Conservation (phyloP, 1,139 yeast species). For the Wickerhamomyces sp. region DNA sequence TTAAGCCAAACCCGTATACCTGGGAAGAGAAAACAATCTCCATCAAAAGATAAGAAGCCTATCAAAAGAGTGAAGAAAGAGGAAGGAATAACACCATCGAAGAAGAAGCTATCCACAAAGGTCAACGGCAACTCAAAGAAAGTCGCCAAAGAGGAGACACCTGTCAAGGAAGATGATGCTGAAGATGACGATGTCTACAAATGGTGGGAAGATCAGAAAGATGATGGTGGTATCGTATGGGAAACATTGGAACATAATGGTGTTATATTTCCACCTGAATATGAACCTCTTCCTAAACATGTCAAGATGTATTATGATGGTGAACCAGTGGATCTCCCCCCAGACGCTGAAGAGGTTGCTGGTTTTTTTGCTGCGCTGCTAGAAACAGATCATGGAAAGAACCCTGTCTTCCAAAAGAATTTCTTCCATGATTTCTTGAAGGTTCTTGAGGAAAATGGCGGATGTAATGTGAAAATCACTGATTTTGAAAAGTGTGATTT, state of each 20-base stretch:
- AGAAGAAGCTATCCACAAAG: no score
- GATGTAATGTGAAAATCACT: conserved; percentile 50
- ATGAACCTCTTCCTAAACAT: conserved; percentile 79
- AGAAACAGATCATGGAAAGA: conserved; percentile 83
- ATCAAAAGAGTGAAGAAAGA: conserved; percentile 3
- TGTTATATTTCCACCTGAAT: conserved; percentile 88
- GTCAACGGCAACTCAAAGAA: conserved; percentile 2
- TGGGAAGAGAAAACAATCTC: conserved; percentile 5
- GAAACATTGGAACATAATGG: conserved; percentile 81
- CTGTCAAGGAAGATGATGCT: conserved; percentile 32
- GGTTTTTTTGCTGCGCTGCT: conserved; percentile 90
- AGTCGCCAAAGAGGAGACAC: conserved; percentile 11
- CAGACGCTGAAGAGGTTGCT: conserved; percentile 92
- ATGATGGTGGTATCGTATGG: conserved; percentile 83
- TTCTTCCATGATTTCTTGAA: conserved; percentile 74
- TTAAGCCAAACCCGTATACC: conserved; percentile 3
- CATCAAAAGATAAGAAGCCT: conserved; percentile 4
- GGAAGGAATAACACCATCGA: not conserved
- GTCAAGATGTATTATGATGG: conserved; percentile 76
- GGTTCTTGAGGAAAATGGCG: conserved; percentile 68
- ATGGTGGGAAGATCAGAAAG: conserved; percentile 84
- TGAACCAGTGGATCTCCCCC: conserved; percentile 65
- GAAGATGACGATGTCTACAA: conserved; percentile 63
- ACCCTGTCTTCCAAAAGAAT: conserved; percentile 80
- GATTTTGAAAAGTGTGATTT: conserved; percentile 76